Evolutionary conservation across 2,329 filamentous ascomycete species (phyloP), one percentile per base, ranked within the genome.

Genomic region (Daldinia sp.): DNA sequence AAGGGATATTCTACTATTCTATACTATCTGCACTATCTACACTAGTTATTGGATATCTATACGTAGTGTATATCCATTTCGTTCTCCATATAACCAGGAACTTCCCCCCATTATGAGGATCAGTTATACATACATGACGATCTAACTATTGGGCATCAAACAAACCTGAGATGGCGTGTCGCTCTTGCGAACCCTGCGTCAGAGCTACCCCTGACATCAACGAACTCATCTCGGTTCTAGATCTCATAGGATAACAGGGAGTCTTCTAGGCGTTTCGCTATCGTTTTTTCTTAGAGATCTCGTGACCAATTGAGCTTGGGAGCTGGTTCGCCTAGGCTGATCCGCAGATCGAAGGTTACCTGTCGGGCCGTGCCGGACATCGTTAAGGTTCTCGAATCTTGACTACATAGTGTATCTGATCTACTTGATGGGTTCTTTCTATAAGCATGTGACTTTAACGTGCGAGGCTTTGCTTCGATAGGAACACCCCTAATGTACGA

Each of bases 131-230:
- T 51, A 35, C 46, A 51, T 51, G 26, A 51, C 26, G 46, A 51
- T 51, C 46, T 33, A 51, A 12, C 26, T 33, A 68, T 68, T 65
- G 65, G 65, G 65, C 68, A 71, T 71, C 59, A 66, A 66, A 20
- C 33, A 26, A 41, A 30, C 55, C 46, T 33, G 12, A 44, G 56
- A 61, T 67, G 60, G 20, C 33, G 20, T 42, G 20, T 56, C 20
- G 18, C 53, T 56, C 59, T 42, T 33, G 20, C 20, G 48, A 63
- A 62, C 61, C 48, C 44, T 33, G 35, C 50, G 26, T 59, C 42
- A 30, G 33, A 12, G 4, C 41, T 39, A 56, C 37, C 63, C 50
- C 44, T 59, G 54, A 18, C 42, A 46, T 46, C 20, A 4, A 56
- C 33, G 53, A 56, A 56, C 33, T 56, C 20, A 39, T 56, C 35